phyloP scores from a whole-genome alignment of 345 rosid genomes.

The Ceriops tagal region DNA sequence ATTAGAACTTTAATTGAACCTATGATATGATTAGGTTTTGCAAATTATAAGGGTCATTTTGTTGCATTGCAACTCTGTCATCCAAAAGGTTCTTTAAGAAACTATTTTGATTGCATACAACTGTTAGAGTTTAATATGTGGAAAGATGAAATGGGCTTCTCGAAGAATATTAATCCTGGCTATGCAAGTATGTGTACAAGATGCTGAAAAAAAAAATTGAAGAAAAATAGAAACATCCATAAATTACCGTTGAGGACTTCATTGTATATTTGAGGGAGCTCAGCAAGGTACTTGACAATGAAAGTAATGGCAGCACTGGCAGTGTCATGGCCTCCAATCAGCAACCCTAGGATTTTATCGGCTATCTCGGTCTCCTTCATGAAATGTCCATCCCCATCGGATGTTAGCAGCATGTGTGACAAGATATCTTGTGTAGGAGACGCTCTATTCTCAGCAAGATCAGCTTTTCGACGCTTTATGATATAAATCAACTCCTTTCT shows the following conservation, averaged over 20 bases:
- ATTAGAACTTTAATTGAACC: too few species aligned
- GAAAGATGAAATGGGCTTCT: neutral
- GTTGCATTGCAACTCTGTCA: too few species aligned
- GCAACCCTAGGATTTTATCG: conserved; percentile 15
- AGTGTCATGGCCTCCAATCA: conserved; percentile 25
- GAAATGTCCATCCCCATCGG: conserved; percentile 16
- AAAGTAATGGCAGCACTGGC: conserved; percentile 23
- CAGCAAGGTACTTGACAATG: conserved; percentile 21
- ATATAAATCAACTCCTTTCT: conserved; percentile 13
- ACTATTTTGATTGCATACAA: too few species aligned
- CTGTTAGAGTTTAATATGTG: neutral
- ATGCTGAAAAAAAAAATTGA: neutral
- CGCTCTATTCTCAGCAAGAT: conserved; percentile 11
- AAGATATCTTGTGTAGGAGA: conserved; percentile 13
- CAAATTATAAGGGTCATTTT: too few species aligned
- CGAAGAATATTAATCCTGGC: conserved; percentile 5
- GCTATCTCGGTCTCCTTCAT: conserved; percentile 11
- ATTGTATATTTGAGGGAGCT: conserved; percentile 15
- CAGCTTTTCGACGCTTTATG: conserved; percentile 17
- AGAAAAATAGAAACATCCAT: neutral
- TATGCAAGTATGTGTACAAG: neutral
- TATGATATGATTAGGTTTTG: too few species aligned
- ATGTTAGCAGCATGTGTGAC: conserved; percentile 14
- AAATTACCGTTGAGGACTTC: conserved; percentile 13
- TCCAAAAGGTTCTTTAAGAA: too few species aligned